A percentile compares a stretch with the other conserved stretches of the same genome.
Evolutionary conservation across 129 eudicot species (phyloP).

Genomic region (Scalesia atractyloides): DNA sequence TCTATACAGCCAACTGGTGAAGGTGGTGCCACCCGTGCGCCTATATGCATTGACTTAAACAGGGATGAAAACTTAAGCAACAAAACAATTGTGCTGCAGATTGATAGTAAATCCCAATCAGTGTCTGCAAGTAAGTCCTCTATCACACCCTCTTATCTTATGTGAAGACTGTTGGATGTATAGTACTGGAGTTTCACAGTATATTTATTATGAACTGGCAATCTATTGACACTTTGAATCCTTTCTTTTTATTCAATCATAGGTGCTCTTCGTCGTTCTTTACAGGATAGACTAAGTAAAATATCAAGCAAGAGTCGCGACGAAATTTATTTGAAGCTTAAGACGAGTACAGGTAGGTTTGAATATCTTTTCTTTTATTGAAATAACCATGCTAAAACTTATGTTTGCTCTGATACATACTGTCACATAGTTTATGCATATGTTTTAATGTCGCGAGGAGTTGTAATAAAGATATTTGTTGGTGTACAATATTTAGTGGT

Average conservation of each 20-base stretch:
- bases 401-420: neutral
- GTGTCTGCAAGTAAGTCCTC: slow-evolving; percentile 95
- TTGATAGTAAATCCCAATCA: slow-evolving; percentile 88
- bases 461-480: neutral
- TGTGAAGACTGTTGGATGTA: slow-evolving; percentile 16
- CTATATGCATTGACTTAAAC: slow-evolving; percentile 74
- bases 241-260: slow-evolving; percentile 14
- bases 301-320: slow-evolving; percentile 82
- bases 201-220: slow-evolving; percentile 5
- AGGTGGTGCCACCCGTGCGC: slow-evolving; percentile 99
- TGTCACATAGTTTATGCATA: slow-evolving; percentile 1
- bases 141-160: slow-evolving; percentile 19
- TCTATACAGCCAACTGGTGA: slow-evolving; percentile 92
- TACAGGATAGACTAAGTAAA: slow-evolving; percentile 92
- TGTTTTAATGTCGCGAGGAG: slow-evolving; percentile 13
- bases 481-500: slow-evolving; percentile 14
- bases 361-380: neutral
- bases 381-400: neutral
- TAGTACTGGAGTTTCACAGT: slow-evolving; percentile 7
- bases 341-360: slow-evolving; percentile 87
- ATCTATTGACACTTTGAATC: slow-evolving; percentile 25
- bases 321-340: slow-evolving; percentile 87
- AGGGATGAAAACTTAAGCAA: slow-evolving; percentile 86
- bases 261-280: slow-evolving; percentile 97
- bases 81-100: slow-evolving; percentile 82